Base-by-base conservation (phyloP, 176 grass and related monocot genomes). In the Carex parvula region DNA sequence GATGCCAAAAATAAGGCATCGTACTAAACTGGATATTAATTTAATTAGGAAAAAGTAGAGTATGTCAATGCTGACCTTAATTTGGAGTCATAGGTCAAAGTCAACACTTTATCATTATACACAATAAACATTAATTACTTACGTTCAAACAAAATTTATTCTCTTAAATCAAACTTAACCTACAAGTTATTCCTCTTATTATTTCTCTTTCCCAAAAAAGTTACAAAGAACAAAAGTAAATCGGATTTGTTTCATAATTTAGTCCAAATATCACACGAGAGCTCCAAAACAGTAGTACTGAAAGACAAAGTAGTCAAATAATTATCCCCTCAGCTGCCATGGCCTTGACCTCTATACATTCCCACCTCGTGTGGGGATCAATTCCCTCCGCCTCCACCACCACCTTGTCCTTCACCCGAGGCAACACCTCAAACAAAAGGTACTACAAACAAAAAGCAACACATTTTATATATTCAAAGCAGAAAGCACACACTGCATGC, bases 401-500 rank as follows among this genome's bases (percentile, higher is more conserved):
- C 59, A 66, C 59, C 58, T 16, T 48, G 37, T 57, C 15, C 5
- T 64, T 11, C 17, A 52, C 8, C 33, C 67, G 12, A 62, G 20
- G 56, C 70, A 64, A 63, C 22, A 46, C 29, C 29, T 62, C 65
- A 20, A 60, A 58, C 50, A 78, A 57, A 85, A 64, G 70, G 24
- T 67, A 82, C 22, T 82, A 82, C 22, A 78, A 78, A 64, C 83
- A 78, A 78, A 85, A 85, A 77, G 68, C 10, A 78, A 85, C 54
- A 61, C 59, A 65, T 56, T 32, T 16, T 62, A 50, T 75, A 75
- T 79, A 86, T 79, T 50, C 70, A 76, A 66, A 78, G 75, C n/a
- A 62, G 60, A 65, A 65, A 67, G 59, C 44, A 50, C 15, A 50
- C 9, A 46, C 26, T 3, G 5, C 37, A 26, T 26, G 26, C 58